phyloP scores from a whole-genome alignment of 1,284 basidiomycete genomes.

The Schizophyllum commune region DNA sequence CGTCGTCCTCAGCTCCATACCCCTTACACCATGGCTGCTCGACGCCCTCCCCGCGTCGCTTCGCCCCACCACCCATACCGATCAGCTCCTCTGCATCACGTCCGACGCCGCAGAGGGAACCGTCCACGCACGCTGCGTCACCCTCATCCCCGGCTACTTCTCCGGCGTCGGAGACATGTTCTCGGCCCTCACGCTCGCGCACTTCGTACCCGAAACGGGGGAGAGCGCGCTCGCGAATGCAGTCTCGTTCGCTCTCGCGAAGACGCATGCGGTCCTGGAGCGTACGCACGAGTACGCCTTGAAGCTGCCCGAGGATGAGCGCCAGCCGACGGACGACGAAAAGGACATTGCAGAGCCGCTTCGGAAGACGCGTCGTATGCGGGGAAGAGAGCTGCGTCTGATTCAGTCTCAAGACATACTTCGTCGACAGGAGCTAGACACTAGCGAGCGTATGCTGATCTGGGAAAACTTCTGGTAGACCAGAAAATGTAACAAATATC shows the following conservation, averaged over 20 bases:
- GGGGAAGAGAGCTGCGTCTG: slow-evolving; percentile 74
- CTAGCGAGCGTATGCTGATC: background rate
- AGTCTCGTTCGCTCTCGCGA: slow-evolving; percentile 66
- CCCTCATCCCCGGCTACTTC: slow-evolving; percentile 86
- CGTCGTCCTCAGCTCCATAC: slow-evolving; percentile 90
- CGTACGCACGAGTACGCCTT: slow-evolving; percentile 58
- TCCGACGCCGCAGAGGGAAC: slow-evolving; percentile 34
- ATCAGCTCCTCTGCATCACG: slow-evolving; percentile 71
- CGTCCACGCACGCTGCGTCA: slow-evolving; percentile 68
- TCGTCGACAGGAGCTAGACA: slow-evolving; percentile 8
- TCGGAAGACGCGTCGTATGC: slow-evolving; percentile 64
- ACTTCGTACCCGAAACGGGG: slow-evolving; percentile 41
- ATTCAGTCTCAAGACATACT: slow-evolving; percentile 65
- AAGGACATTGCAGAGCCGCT: slow-evolving; percentile 58
- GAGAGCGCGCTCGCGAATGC: slow-evolving; percentile 42
- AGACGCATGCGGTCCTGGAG: slow-evolving; percentile 79
- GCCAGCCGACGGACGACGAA: slow-evolving; percentile 64
- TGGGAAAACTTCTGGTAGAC: background rate
- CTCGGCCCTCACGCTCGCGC: slow-evolving; percentile 85
- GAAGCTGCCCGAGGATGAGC: slow-evolving; percentile 48
- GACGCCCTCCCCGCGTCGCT: slow-evolving; percentile 39
- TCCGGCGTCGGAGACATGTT: slow-evolving; percentile 97
- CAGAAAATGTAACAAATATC: background rate
- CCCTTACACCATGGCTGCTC: slow-evolving; percentile 48
- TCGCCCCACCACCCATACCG: slow-evolving; percentile 21